Conservation (phyloP, 352 stramenopile genomes). For the Pythium apleroticum region DNA sequence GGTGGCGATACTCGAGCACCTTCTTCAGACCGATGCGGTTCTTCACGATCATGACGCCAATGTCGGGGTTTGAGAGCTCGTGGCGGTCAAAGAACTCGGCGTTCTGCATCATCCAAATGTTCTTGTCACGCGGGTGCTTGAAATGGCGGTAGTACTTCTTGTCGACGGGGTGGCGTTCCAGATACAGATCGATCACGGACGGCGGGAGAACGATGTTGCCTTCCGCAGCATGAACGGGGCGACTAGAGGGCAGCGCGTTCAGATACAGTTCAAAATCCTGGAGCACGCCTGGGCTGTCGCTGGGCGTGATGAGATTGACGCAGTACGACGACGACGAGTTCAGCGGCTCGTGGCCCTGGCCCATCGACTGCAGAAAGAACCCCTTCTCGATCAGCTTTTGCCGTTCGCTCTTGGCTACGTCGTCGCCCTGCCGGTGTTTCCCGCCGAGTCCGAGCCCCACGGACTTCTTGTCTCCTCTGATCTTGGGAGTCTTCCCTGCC, state of each 20-base stretch:
- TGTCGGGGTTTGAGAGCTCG: constrained; percentile 60
- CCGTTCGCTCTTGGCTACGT: constrained; percentile 8
- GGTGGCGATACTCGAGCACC: constrained; percentile 76
- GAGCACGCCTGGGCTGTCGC: constrained; percentile 54
- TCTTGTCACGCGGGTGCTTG: constrained; percentile 56
- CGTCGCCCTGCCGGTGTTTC: constrained; percentile 24
- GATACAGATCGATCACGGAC: constrained; percentile 80
- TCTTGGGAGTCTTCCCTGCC: constrained; percentile 25
- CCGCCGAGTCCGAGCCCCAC: background rate
- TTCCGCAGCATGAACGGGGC: constrained; percentile 50
- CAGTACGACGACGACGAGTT: constrained; percentile 61
- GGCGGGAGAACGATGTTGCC: constrained; percentile 47
- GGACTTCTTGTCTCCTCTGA: constrained; percentile 23
- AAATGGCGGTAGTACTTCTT: constrained; percentile 69
- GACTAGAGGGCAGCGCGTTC: constrained; percentile 62
- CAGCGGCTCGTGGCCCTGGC: constrained; percentile 72
- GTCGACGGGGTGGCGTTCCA: constrained; percentile 72
- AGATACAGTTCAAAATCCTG: constrained; percentile 77
- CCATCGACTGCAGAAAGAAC: constrained; percentile 72
- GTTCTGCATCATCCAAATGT: constrained; percentile 88
- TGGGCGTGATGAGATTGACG: constrained; percentile 73
- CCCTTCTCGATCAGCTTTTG: constrained; percentile 36
- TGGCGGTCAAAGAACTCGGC: constrained; percentile 84
- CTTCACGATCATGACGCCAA: constrained; percentile 85
- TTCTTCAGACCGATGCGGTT: constrained; percentile 82